phyloP scores from a whole-genome alignment of 2,329 filamentous ascomycete genomes.

The Lojkania enalia region DNA sequence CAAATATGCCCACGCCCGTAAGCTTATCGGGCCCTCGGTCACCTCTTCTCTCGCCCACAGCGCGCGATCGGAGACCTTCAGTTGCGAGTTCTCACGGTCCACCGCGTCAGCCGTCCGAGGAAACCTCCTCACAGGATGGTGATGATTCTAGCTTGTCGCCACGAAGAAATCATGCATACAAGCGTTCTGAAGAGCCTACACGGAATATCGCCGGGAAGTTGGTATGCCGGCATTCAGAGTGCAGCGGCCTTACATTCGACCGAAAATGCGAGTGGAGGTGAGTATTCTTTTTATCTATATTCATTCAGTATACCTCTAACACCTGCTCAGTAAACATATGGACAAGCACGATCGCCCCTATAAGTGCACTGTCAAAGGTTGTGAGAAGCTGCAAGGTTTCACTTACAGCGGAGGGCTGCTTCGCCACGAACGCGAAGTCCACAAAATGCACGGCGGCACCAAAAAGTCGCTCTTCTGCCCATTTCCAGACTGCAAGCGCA shows the following conservation, averaged over 20 bases:
- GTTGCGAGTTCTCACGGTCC: conserved; percentile 24
- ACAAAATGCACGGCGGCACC: conserved; percentile 84
- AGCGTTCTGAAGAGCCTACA: conserved; percentile 55
- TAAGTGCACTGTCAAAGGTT: conserved; percentile 78
- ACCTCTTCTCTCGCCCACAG: conserved; percentile 31
- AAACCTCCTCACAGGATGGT: conserved; percentile 32
- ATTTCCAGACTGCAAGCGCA: conserved; percentile 83
- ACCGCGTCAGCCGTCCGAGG: conserved; percentile 30
- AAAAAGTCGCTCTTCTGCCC: conserved; percentile 88
- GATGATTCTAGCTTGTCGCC: conserved; percentile 35
- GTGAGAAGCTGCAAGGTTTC: conserved; percentile 90
- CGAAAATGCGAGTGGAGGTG: conserved; percentile 95
- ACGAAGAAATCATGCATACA: conserved; percentile 44
- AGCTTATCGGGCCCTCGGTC: conserved; percentile 37
- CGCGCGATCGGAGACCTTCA: conserved; percentile 25
- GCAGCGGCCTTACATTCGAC: conserved; percentile 70
- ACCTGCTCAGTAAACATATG: conserved; percentile 80
- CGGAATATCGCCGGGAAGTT: conserved; percentile 74
- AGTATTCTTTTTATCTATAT: conserved; percentile 50
- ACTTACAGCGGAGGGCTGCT: conserved; percentile 91
- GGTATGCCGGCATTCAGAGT: conserved; percentile 70
- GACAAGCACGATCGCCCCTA: conserved; percentile 96
- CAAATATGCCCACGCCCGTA: conserved; percentile 41
- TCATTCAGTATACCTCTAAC: conserved; percentile 20
- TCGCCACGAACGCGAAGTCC: conserved; percentile 90